Evolutionary conservation across 192 early-diverging fungal species (phyloP).

Genomic region (Backusella liffmaniae): DNA sequence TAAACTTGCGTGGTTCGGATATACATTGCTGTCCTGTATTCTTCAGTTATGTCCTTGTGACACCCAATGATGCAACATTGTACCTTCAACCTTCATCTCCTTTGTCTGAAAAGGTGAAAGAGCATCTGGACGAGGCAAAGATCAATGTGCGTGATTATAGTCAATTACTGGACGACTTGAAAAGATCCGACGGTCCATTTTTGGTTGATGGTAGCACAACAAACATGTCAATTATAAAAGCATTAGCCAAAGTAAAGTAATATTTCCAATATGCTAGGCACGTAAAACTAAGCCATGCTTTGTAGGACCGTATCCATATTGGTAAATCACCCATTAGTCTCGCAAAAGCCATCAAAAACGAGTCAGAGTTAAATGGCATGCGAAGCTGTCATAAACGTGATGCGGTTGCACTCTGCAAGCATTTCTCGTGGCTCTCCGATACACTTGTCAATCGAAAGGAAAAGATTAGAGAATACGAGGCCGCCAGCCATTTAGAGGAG

Average conservation of each 20-base stretch:
- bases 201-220: constrained; percentile 58
- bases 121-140: constrained; percentile 35
- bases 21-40: constrained; percentile 95
- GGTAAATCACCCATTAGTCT: constrained; percentile 65
- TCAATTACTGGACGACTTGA: constrained; percentile 43
- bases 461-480: constrained; percentile 80
- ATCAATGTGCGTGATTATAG: constrained; percentile 59
- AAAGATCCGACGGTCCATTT: constrained; percentile 15
- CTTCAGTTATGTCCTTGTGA: constrained; percentile 85
- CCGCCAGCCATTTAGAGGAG: constrained; percentile 76
- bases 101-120: constrained; percentile 39
- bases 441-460: constrained; percentile 64
- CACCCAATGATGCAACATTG: constrained; percentile 58
- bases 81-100: constrained; percentile 76
- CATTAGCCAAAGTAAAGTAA: constrained; percentile 49
- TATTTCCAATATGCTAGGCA: constrained; percentile 6
- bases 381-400: constrained; percentile 85
- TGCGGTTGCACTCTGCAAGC: constrained; percentile 76
- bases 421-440: constrained; percentile 92
- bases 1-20: constrained; percentile 94
- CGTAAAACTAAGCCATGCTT: neutral
- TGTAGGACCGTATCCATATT: constrained; percentile 46
- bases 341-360: constrained; percentile 93
- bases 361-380: constrained; percentile 84
- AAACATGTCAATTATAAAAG: constrained; percentile 69